Evolutionary conservation across 805 yeast species (phyloP).

Genomic region (Ogataea trehaloabstinens): DNA sequence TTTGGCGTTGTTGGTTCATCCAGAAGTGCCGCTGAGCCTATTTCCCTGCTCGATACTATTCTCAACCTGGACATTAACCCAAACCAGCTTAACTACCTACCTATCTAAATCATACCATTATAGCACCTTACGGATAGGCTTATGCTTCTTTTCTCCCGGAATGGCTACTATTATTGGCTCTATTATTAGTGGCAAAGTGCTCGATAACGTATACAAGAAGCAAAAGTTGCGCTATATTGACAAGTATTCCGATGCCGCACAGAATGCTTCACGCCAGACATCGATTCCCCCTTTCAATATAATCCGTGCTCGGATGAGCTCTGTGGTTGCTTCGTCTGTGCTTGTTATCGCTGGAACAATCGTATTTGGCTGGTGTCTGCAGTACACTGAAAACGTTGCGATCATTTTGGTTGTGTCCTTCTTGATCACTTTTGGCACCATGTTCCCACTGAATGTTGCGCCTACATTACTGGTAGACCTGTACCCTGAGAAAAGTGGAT

Average conservation of each 20-base stretch:
- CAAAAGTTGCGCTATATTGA: slow-evolving; percentile 30
- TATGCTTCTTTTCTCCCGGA: slow-evolving; percentile 75
- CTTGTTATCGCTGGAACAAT: slow-evolving; percentile 39
- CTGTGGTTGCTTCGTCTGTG: slow-evolving; percentile 40
- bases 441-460: slow-evolving; percentile 55
- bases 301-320: slow-evolving; percentile 52
- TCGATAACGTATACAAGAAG: slow-evolving; percentile 50
- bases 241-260: not conserved
- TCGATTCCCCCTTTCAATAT: slow-evolving; percentile 51
- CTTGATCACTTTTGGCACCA: slow-evolving; percentile 55
- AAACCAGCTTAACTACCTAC: slow-evolving; percentile 62
- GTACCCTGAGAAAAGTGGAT: slow-evolving; percentile 66
- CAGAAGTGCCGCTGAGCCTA: slow-evolving; percentile 42
- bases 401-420: slow-evolving; percentile 59
- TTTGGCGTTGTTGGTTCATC: slow-evolving; percentile 12
- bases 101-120: slow-evolving; percentile 50
- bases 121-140: slow-evolving; percentile 58
- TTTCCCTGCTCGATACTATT: slow-evolving; percentile 62
- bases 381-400: slow-evolving; percentile 44
- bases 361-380: slow-evolving; percentile 74
- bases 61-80: slow-evolving; percentile 66
- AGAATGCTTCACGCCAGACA: not conserved
- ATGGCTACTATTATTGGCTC: slow-evolving; percentile 63
- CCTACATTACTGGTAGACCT: slow-evolving; percentile 75
- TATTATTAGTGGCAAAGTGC: slow-evolving; percentile 50